These are phyloP conservation scores for Naganishia albida DNA, from an alignment of 1,284 basidiomycete genomes.

Conservation along the genomic window DNA sequence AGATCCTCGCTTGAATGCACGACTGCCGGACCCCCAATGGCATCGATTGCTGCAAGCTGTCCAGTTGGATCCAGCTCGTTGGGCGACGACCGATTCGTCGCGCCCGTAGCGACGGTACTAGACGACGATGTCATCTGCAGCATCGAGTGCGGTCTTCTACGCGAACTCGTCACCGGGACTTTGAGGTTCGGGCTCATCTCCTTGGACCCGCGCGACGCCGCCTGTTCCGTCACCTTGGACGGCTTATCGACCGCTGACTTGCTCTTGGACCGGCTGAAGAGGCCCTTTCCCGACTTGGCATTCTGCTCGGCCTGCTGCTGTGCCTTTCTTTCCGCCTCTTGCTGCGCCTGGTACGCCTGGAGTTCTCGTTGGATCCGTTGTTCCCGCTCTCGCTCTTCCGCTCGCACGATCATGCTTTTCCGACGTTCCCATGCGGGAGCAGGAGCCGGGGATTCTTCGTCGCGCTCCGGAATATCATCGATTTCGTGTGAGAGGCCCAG, in stretches of 20 bases:
- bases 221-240: neutral
- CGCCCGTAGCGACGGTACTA: constrained; percentile 13
- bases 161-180: constrained; percentile 11
- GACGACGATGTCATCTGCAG: constrained; percentile 28
- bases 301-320: neutral
- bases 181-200: constrained; percentile 23
- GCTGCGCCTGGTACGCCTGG: constrained; percentile 24
- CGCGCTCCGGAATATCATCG: constrained; percentile 19
- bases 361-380: constrained; percentile 26
- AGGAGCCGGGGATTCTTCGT: constrained; percentile 17
- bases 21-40: neutral
- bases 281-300: constrained; percentile 16
- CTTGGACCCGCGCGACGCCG: constrained; percentile 6
- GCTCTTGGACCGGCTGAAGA: constrained; percentile 22
- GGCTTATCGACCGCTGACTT: constrained; percentile 14
- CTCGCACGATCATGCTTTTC: constrained; percentile 28
- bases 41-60: neutral
- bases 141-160: constrained; percentile 24
- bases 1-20: constrained; percentile 17
- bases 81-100: neutral
- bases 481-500: neutral
- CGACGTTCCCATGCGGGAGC: constrained; percentile 32
- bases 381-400: constrained; percentile 21
- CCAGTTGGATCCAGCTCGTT: neutral
- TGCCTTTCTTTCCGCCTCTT: constrained; percentile 9